Conservation (phyloP, 495 filamentous ascomycete species). For the Podospora conica region DNA sequence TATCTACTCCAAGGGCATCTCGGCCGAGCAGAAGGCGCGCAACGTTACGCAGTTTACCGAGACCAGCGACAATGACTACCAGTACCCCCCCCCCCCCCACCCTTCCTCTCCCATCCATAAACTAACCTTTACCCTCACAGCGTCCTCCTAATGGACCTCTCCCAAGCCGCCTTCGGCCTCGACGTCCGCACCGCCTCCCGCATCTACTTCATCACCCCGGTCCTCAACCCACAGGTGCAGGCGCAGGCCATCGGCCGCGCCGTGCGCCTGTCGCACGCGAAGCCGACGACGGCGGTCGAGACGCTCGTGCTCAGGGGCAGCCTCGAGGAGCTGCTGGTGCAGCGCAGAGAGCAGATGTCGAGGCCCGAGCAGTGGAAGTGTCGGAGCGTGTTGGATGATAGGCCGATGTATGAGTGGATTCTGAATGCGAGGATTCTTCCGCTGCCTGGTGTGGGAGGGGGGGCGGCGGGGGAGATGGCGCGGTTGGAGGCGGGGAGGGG, state of each 20-base stretch:
- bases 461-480: constrained; percentile 47
- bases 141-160: constrained; percentile 84
- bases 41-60: constrained; percentile 76
- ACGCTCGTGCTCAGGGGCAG: constrained; percentile 77
- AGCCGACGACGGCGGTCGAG: constrained; percentile 71
- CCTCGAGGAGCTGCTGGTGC: constrained; percentile 78
- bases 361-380: constrained; percentile 61
- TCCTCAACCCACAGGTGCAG: constrained; percentile 78
- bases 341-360: constrained; percentile 70
- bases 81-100: constrained; percentile 17
- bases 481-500: constrained; percentile 46
- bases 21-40: constrained; percentile 51
- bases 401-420: constrained; percentile 71
- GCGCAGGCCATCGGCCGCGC: constrained; percentile 90
- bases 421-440: constrained; percentile 60
- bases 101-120: neutral
- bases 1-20: constrained; percentile 72
- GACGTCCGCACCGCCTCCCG: constrained; percentile 76
- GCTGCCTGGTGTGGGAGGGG: constrained; percentile 40
- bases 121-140: constrained; percentile 33
- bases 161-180: constrained; percentile 79
- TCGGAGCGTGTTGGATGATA: constrained; percentile 70
- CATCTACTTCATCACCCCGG: constrained; percentile 88
- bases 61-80: constrained; percentile 42
- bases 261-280: constrained; percentile 78